A percentile compares a stretch with the other conserved stretches of the same genome.
These are phyloP conservation scores for Phialocephala sp. DNA, from an alignment of 2,329 filamentous ascomycete genomes.

Conservation along the genomic window DNA sequence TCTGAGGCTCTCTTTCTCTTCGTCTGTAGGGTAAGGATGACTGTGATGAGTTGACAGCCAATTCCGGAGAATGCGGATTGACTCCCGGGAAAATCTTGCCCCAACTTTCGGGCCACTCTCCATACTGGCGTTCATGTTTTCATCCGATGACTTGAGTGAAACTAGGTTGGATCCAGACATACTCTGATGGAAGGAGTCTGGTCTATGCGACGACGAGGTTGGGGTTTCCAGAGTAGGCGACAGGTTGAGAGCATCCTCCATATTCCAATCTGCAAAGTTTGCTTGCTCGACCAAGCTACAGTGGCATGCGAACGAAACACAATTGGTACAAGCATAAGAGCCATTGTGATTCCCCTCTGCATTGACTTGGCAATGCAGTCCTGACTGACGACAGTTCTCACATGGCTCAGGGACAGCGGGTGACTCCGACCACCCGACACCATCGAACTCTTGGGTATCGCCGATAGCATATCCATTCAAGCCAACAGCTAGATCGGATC, in stretches of 20 bases:
- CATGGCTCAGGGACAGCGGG: conserved; percentile 24
- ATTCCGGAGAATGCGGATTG: conserved; percentile 79
- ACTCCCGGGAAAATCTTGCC: conserved; percentile 79
- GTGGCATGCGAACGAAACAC: conserved; percentile 27
- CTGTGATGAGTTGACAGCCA: conserved; percentile 83
- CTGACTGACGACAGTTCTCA: conserved; percentile 31
- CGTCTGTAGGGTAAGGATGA: conserved; percentile 87
- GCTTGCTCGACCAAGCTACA: conserved; percentile 29
- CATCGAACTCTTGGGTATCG: conserved; percentile 6
- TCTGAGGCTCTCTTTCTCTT: conserved; percentile 82
- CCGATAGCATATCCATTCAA: not conserved
- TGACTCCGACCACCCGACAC: not conserved
- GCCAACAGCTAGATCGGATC: too few species aligned
- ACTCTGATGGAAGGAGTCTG: conserved; percentile 24
- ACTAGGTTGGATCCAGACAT: conserved; percentile 26
- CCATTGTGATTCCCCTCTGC: conserved; percentile 24
- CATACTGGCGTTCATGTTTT: conserved; percentile 62
- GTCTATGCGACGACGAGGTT: not conserved
- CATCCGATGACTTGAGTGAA: conserved; percentile 54
- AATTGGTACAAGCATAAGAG: conserved; percentile 29
- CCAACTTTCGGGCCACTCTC: conserved; percentile 63
- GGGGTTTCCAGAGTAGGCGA: not conserved
- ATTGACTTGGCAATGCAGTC: conserved; percentile 32
- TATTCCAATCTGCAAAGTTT: conserved; percentile 17
- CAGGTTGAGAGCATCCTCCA: conserved; percentile 22